Base-by-base conservation (phyloP, 192 early-diverging fungal genomes). In the Coemansia sp. region DNA sequence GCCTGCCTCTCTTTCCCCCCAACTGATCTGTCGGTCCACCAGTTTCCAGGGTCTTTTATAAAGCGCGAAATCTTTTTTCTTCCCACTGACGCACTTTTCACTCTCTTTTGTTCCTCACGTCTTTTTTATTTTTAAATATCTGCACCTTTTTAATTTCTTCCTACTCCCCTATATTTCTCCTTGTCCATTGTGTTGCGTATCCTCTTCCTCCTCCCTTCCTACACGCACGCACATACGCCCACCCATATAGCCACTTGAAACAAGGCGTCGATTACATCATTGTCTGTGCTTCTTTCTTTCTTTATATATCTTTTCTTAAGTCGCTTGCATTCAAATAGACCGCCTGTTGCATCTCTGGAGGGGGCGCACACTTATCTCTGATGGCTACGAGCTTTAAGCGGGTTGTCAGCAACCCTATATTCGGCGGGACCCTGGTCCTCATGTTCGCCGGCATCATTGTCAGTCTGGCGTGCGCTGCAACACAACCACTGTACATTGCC, bases 331-430 rank as follows among this genome's bases (percentile, higher is more conserved):
- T 29, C 29, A 29, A 54, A 31, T n/a, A 54, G 27, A 32, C 51
- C 15, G 10, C 51, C 15, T 31, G 27, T n/a, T n/a, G n/a, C n/a
- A n/a, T n/a, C n/a, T n/a, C n/a, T n/a, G 32, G 32, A 7, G 32
- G 32, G 7, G 3, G 24, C 47, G 27, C 27, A 54, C 17, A 54
- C 51, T 54, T 45, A 4, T 12, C 19, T 40, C 37, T 24, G 20
- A 70, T 70, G 68, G 31, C 68, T 39, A 24, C 59, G 6, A n/a
- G 47, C 49, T 31, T 76, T 25, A 65, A 65, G 35, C 79, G 79
- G 64, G 43, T 76, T 31, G 60, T 70, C 37, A 62, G 70, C 67
- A 82, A 67, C 65, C 79, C 79, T 11, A 71, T 82, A 65, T 82
- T 82, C 47, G 41, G 67, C 20, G 79, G 74, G 54, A 76, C 79